These are phyloP conservation scores for Citropsis articulata DNA, from an alignment of 345 rosid genomes.

Conservation along the genomic window DNA sequence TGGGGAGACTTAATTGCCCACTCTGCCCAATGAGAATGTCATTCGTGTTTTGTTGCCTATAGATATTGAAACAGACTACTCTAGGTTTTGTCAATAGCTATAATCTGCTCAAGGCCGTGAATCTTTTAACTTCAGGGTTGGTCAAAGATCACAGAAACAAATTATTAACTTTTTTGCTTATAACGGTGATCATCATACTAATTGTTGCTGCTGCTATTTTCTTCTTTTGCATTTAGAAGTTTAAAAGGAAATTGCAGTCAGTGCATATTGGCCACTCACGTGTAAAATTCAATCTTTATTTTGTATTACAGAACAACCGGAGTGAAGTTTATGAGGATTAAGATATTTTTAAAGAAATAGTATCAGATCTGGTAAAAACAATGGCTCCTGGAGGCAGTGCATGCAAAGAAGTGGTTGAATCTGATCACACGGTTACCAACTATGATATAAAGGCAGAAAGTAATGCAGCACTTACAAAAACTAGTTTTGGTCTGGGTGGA, in stretches of 20 bases:
- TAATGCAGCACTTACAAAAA: constrained; percentile 20
- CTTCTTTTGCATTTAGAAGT: not conserved
- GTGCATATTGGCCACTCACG: not conserved
- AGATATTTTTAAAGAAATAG: constrained; percentile 2
- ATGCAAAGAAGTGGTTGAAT: constrained; percentile 45
- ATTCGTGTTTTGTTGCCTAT: not conserved
- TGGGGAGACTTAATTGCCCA: not conserved
- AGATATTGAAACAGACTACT: not conserved
- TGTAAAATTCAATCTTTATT: not conserved
- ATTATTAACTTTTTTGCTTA: not conserved
- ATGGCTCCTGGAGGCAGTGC: constrained; percentile 51
- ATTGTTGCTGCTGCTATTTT: not conserved
- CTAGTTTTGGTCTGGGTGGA: constrained; percentile 27
- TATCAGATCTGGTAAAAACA: constrained; percentile 12
- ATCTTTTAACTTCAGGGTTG: not conserved
- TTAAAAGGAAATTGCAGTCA: not conserved
- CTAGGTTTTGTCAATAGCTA: not conserved
- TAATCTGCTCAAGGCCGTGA: not conserved
- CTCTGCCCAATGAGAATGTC: not conserved
- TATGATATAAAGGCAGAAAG: constrained; percentile 27
- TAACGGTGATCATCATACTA: not conserved
- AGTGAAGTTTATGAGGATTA: constrained; percentile 9
- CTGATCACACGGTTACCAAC: constrained; percentile 18
- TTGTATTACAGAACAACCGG: constrained; percentile 15
- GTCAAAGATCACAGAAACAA: not conserved